A percentile compares a stretch with the other conserved stretches of the same genome.
These are phyloP conservation scores for Xylaria sp. DNA, from an alignment of 2,329 filamentous ascomycete genomes.

Conservation along the genomic window DNA sequence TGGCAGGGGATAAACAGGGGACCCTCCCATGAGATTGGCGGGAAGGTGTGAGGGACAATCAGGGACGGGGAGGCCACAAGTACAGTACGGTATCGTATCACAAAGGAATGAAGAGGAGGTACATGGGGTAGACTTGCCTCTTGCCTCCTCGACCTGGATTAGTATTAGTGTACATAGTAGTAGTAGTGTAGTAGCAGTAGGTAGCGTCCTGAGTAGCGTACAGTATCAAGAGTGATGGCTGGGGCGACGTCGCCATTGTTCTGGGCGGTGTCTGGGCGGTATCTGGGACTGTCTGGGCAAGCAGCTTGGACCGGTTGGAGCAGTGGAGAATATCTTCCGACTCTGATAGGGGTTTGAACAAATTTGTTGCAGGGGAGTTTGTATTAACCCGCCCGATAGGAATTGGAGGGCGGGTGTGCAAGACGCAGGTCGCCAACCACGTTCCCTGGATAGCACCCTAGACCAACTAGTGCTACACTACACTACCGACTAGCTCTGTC, in stretches of 20 bases:
- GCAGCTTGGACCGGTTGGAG: slow-evolving; percentile 35
- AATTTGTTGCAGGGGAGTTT: slow-evolving; percentile 34
- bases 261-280: slow-evolving; percentile 14
- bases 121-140: slow-evolving; percentile 19
- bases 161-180: slow-evolving; percentile 1
- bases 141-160: slow-evolving; percentile 1
- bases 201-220: slow-evolving; percentile 2
- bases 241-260: slow-evolving; percentile 10
- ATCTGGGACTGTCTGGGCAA: slow-evolving; percentile 13
- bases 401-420: slow-evolving; percentile 11
- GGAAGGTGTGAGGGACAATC: slow-evolving; percentile 30
- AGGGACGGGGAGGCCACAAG: slow-evolving; percentile 6
- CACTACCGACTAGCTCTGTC: not conserved
- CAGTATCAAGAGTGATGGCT: slow-evolving; percentile 2
- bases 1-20: slow-evolving; percentile 37
- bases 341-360: slow-evolving; percentile 37
- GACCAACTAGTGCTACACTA: not conserved
- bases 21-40: slow-evolving; percentile 32
- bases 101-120: slow-evolving; percentile 2
- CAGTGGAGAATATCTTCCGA: slow-evolving; percentile 27
- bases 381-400: slow-evolving; percentile 32
- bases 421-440: slow-evolving; percentile 25
- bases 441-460: slow-evolving; percentile 14
- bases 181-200: not conserved
- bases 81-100: slow-evolving; percentile 6